Evolutionary conservation across 352 stramenopile species (phyloP), one percentile per base, ranked within the genome.

Genomic region (Globisporangium paroecandrum): DNA sequence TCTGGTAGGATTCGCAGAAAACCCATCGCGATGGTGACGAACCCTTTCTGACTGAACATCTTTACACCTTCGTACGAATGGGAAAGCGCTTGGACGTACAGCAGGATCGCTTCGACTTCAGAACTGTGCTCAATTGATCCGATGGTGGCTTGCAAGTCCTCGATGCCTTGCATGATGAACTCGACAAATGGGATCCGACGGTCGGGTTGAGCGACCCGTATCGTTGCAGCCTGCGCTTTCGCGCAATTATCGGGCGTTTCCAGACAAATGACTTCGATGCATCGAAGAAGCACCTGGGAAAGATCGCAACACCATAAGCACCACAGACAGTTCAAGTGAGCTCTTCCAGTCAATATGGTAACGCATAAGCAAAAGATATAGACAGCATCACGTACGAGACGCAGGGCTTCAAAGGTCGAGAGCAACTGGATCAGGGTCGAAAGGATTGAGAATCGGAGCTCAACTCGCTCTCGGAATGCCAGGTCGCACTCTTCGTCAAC

Each of bases 51-150:
- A 9, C 53, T 65, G 36, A 72, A 72, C 34, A 9, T 6, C 20
- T 57, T 60, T 8, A 41, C 62, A 5, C 67, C 67, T 5, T 54
- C 67, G 12, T 18, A 12, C 10, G 62, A 72, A 32, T 66, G 55
- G 4, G 62, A 65, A 15, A 72, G 43, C 15, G 67, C 67, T 54
- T 72, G 67, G n/a, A 69, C 56, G 18, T 62, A 72, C 29, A 72
- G 9, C 12, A 72, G 24, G 6, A 69, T 27, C 3, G 62, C 67
- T 65, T 69, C 67, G 6, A 71, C 47, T 10, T 70, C 65, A 4
- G 51, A 36, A 12, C 38, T 55, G 12, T 32, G 36, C 12, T 71
- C 51, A 10, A 51, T 25, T 15, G 15, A 32, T 1, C 2, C 32
- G 20, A 43, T 25, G 2, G 13, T 38, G 13, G 22, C n/a, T 8